A percentile compares a stretch with the other conserved stretches of the same genome.
phyloP scores from a whole-genome alignment of 768 basidiomycete species.

The Lactifluus piperatus region DNA sequence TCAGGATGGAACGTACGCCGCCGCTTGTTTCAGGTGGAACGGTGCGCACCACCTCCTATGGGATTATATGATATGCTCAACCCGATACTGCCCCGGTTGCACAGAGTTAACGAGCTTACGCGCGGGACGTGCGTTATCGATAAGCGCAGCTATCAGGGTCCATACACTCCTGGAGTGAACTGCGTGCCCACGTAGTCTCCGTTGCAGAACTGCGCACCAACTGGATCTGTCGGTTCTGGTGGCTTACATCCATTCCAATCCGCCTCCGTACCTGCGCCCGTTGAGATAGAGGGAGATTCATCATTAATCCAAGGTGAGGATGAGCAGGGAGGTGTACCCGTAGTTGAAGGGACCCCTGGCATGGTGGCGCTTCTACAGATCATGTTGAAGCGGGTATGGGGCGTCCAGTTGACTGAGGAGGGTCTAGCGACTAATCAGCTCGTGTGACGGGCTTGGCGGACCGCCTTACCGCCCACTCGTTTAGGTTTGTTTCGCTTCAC shows the following conservation, averaged over 20 bases:
- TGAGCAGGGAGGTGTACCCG: constrained; percentile 24
- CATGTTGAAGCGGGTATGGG: constrained; percentile 53
- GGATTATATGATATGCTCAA: background rate
- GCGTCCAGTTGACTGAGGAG: constrained; percentile 16
- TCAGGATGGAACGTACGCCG: constrained; percentile 46
- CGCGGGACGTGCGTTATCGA: constrained; percentile 86
- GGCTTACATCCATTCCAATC: constrained; percentile 34
- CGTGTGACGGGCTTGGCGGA: background rate
- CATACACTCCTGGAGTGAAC: constrained; percentile 56
- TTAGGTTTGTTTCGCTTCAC: background rate
- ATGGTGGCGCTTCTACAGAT: constrained; percentile 38
- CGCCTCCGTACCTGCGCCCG: constrained; percentile 44
- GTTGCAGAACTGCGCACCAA: constrained; percentile 32
- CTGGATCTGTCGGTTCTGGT: constrained; percentile 20
- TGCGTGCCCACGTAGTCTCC: constrained; percentile 53
- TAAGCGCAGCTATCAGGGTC: constrained; percentile 54
- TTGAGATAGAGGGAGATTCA: constrained; percentile 39
- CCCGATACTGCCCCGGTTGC: background rate
- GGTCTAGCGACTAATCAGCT: background rate
- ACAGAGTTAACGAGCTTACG: constrained; percentile 67
- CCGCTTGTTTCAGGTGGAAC: constrained; percentile 16
- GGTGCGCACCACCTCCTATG: background rate
- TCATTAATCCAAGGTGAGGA: background rate
- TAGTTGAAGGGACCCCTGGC: constrained; percentile 60
- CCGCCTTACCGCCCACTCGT: background rate